phyloP scores from a whole-genome alignment of 1,139 yeast genomes.

The Kurtzmaniella quercitrusa region DNA sequence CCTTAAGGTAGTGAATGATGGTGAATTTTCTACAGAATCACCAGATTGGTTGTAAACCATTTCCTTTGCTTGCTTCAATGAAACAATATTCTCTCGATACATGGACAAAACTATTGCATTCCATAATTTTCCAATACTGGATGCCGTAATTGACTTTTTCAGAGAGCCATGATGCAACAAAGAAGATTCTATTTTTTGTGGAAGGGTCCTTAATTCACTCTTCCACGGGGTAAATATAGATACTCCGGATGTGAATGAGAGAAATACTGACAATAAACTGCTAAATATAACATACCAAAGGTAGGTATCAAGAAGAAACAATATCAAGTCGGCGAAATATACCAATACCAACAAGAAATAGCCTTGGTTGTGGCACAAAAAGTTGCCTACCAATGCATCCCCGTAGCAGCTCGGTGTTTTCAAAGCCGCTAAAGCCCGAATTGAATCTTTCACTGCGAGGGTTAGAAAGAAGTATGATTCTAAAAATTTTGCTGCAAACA shows the following conservation, averaged over 20 bases:
- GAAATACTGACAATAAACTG: conserved; percentile 63
- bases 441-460: conserved; percentile 74
- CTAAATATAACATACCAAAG: conserved; percentile 86
- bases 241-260: conserved; percentile 71
- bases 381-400: conserved; percentile 46
- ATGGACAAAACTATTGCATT: conserved; percentile 71
- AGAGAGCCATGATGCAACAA: conserved; percentile 41
- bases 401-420: conserved; percentile 61
- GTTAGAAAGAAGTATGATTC: conserved; percentile 84
- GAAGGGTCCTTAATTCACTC: conserved; percentile 69
- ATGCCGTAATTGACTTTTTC: conserved; percentile 26
- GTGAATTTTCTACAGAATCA: conserved; percentile 17
- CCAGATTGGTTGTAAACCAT: conserved; percentile 52
- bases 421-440: conserved; percentile 60
- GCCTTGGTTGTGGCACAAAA: conserved; percentile 60
- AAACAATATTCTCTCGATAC: conserved; percentile 75
- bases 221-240: conserved; percentile 88
- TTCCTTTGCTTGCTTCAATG: conserved; percentile 63
- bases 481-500: conserved; percentile 66
- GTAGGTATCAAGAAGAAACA: conserved; percentile 82
- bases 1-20: conserved; percentile 57
- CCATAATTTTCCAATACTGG: conserved; percentile 67
- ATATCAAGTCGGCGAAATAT: conserved; percentile 60
- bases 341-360: conserved; percentile 52
- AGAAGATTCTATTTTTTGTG: conserved; percentile 68